Evolutionary conservation across 2,329 filamentous ascomycete species (phyloP), one percentile per base, ranked within the genome.

Genomic region (Epichloe typhina): DNA sequence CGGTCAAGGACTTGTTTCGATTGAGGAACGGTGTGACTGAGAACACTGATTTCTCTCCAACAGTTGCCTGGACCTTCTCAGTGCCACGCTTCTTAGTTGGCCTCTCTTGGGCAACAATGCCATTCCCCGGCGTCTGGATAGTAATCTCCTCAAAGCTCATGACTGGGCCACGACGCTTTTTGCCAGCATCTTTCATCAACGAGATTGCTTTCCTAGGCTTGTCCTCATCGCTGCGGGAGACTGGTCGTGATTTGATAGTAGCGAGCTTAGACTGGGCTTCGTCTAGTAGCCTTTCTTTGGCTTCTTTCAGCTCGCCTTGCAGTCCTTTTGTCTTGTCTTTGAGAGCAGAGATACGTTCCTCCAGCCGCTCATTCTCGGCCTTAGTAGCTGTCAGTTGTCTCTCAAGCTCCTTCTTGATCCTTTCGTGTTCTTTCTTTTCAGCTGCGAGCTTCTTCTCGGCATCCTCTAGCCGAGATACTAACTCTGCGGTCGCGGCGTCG

Each of bases 1-100:
- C 71, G 11, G 61, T 55, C 13, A 83, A 69, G 55, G 73, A 72
- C 65, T 76, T 81, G 26, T 80, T 83, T 47, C 84, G 81, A 65
- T 90, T 95, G 54, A 97, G 73, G 71, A 95, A 96, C 0, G 91
- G 91, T 0, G 91, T 97, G 56, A 96, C 88, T 4, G 89, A 95
- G 66, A 97, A 96, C 3, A 78, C 83, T 0, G 90, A 96, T 66
- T 95, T 96, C 62, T 95, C 88, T 33, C 86, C 88, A 5, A 86
- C 72, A 12, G 61, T 50, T 1, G 67, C 58, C 50, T 80, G 38
- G 19, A 44, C 47, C 19, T 49, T 69, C 1, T 81, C 77, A 31
- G 71, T 65, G 46, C 71, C 75, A 50, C 74, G 71, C 62, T 81
- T 83, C 65, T 83, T 85, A 53, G 68, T 58, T 36, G 64, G 63